Evolutionary conservation across 768 basidiomycete species (phyloP).

Genomic region (Hemileccinum rubropunctum): DNA sequence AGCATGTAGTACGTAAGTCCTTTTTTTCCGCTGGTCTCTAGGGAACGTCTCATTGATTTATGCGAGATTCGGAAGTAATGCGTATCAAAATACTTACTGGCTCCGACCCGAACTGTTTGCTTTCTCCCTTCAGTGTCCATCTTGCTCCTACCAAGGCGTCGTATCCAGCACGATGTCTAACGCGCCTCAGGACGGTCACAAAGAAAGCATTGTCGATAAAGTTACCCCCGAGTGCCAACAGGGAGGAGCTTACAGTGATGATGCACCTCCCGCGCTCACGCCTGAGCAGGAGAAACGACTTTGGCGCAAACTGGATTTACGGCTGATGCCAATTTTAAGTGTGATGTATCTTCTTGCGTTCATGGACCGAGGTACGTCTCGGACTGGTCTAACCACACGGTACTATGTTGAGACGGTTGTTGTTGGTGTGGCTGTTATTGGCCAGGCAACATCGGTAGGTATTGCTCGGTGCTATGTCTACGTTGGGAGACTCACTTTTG

Average conservation of each 20-base stretch:
- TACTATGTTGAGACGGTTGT: neutral
- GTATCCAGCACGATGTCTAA: too few species aligned
- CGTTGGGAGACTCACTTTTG: neutral
- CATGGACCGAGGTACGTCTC: constrained; percentile 53
- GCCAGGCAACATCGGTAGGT: constrained; percentile 55
- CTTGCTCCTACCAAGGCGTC: too few species aligned
- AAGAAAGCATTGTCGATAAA: too few species aligned
- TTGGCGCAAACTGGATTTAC: constrained; percentile 55
- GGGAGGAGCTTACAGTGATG: neutral
- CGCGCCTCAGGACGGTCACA: too few species aligned
- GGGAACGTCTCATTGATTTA: too few species aligned
- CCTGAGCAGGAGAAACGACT: constrained; percentile 47
- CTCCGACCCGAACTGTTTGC: too few species aligned
- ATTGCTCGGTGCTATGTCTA: neutral
- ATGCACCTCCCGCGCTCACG: constrained; percentile 5
- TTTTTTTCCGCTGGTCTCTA: too few species aligned
- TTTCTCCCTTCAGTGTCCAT: too few species aligned
- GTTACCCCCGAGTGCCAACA: neutral
- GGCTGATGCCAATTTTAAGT: constrained; percentile 55
- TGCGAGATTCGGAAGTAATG: too few species aligned
- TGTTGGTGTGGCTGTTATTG: neutral
- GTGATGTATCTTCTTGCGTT: constrained; percentile 63
- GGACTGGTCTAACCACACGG: too few species aligned
- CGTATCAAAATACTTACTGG: too few species aligned
- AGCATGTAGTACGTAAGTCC: too few species aligned